phyloP scores from a whole-genome alignment of 2,329 filamentous ascomycete species.

The Dothiorella sarmentorum region DNA sequence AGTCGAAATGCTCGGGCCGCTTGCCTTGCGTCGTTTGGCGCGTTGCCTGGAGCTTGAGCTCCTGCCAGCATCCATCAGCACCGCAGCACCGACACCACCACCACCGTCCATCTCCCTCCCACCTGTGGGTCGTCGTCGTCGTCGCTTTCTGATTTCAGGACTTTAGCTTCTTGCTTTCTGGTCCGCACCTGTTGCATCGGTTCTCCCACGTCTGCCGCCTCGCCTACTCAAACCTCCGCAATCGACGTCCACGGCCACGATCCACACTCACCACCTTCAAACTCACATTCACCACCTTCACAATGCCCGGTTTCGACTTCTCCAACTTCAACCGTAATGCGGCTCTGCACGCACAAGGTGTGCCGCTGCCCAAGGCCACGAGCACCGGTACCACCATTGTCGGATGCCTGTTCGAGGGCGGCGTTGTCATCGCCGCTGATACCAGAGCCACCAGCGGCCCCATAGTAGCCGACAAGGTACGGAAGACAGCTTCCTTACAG shows the following conservation, averaged over 20 bases:
- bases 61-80: not conserved
- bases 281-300: too few relatives aligned
- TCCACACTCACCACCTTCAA: not conserved
- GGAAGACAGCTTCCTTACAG: not conserved
- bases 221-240: not conserved
- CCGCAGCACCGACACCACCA: not conserved
- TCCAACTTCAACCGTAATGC: constrained; percentile 99
- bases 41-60: constrained; percentile 16
- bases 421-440: constrained; percentile 97
- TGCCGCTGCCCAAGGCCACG: constrained; percentile 94
- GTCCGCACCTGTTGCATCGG: too few relatives aligned
- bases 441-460: constrained; percentile 95
- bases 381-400: constrained; percentile 99
- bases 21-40: constrained; percentile 14
- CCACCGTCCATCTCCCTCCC: not conserved
- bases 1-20: constrained; percentile 14
- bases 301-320: constrained; percentile 97
- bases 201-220: not conserved
- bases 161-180: too few relatives aligned
- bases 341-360: constrained; percentile 87
- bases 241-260: not conserved
- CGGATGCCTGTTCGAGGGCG: constrained; percentile 92
- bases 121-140: not conserved
- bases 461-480: constrained; percentile 95
- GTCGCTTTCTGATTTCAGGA: not conserved